Conservation (phyloP, 2,329 filamentous ascomycete species). For the Xylaria sp. region DNA sequence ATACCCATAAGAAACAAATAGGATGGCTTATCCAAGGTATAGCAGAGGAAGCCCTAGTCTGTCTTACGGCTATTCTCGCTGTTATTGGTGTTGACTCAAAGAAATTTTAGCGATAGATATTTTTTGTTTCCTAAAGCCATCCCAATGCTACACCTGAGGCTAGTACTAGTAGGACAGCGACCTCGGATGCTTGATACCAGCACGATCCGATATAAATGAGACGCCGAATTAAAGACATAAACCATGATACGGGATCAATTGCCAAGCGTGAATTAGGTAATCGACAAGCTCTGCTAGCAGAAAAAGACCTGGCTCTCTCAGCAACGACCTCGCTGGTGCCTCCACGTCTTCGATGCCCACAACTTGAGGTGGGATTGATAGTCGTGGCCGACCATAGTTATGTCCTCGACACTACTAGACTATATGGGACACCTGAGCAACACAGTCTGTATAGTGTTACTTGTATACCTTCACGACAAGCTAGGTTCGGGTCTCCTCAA, state of each 20-base stretch:
- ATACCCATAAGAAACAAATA: not conserved
- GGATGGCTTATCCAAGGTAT: not conserved
- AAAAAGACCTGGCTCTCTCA: not conserved
- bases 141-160: not conserved
- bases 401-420: not conserved
- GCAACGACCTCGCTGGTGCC: not conserved
- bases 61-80: conserved; percentile 11
- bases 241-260: not conserved
- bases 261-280: not conserved
- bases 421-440: not conserved
- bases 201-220: not conserved
- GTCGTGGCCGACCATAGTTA: not conserved
- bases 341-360: not conserved
- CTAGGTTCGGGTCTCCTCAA: not conserved
- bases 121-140: not conserved
- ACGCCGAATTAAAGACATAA: not conserved
- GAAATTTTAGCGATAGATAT: not conserved
- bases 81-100: conserved; percentile 14
- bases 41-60: not conserved
- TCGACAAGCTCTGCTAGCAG: not conserved
- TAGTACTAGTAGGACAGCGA: conserved; percentile 5
- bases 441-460: conserved; percentile 16
- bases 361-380: not conserved
- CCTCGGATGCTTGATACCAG: conserved; percentile 25
- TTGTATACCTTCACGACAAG: not conserved